These are phyloP conservation scores for Afroboletus lepidellus DNA, from an alignment of 1,284 basidiomycete genomes.

Conservation along the genomic window DNA sequence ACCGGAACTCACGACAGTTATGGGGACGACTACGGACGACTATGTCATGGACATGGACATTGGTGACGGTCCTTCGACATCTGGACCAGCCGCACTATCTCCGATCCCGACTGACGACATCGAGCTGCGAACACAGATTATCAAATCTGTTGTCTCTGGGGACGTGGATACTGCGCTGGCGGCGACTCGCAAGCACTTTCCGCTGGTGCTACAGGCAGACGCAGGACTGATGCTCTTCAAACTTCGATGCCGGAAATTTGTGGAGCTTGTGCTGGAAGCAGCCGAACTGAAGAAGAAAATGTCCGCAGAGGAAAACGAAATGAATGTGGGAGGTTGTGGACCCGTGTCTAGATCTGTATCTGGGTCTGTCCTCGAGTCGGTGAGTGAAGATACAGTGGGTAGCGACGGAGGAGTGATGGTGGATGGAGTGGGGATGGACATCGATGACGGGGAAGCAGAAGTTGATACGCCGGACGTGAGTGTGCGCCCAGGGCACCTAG, in stretches of 20 bases:
- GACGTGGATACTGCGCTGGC: slow-evolving; percentile 70
- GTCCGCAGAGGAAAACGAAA: slow-evolving; percentile 38
- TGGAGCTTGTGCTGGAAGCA: slow-evolving; percentile 72
- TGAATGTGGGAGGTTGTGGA: slow-evolving; percentile 28
- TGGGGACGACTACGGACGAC: slow-evolving; percentile 35
- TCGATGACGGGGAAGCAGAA: slow-evolving; percentile 44
- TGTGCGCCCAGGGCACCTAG: slow-evolving; percentile 24
- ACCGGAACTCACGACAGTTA: slow-evolving; percentile 4
- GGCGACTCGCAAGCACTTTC: slow-evolving; percentile 54
- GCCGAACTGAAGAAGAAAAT: slow-evolving; percentile 63
- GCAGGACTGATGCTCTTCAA: slow-evolving; percentile 71
- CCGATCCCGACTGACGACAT: slow-evolving; percentile 45
- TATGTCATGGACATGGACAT: slow-evolving; percentile 48
- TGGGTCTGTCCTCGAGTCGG: slow-evolving; percentile 26
- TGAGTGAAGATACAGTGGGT: slow-evolving; percentile 26
- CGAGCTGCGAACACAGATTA: slow-evolving; percentile 64
- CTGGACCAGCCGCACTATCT: slow-evolving; percentile 6
- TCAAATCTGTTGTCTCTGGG: slow-evolving; percentile 65
- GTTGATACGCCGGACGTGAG: slow-evolving; percentile 14
- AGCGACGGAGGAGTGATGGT: slow-evolving; percentile 30
- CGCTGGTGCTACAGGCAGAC: slow-evolving; percentile 62
- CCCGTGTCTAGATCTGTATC: slow-evolving; percentile 29
- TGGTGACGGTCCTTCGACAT: slow-evolving; percentile 18
- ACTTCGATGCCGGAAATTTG: slow-evolving; percentile 76
- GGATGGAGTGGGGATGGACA: slow-evolving; percentile 52